Base-by-base conservation (phyloP, 2,329 filamentous ascomycete genomes). In the Cordyceps sp. region DNA sequence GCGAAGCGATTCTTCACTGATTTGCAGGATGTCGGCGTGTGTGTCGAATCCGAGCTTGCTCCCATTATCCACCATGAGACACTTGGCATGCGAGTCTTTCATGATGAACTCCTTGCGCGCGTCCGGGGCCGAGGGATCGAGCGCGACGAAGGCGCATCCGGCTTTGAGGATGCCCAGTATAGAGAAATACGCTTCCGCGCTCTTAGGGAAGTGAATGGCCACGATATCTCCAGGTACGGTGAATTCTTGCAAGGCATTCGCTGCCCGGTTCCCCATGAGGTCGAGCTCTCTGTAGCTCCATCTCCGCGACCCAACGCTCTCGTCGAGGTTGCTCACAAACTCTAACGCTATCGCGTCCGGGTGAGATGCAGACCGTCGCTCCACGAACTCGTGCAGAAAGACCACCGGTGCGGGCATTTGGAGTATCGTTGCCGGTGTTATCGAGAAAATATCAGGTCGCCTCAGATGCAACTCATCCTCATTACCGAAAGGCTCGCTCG, bases 141-240 rank as follows among this genome's bases (percentile, higher is more conserved):
- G 63, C 0, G 84, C 82, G 13, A 93, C 64, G 49, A 86, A 92
- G 1, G 78, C 71, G 46, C 78, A 86, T 0, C 84, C 84, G 6
- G 78, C 72, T 49, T 93, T 93, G 21, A 92, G 56, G 33, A 90
- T 76, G 1, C 83, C 84, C 2, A 92, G 58, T 25, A 92, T 85
- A 1, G 78, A 69, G 43, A 90, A 82, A 24, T 82, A 86, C 0
- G 83, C 84, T 46, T 88, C 78, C 0, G 84, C 76, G 37, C 78
- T 86, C 47, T 93, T 93, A 34, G 84, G 73, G 44, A 92, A 92
- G 46, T 79, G 84, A 8, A 88, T 65, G 1, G 73, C 82, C 16
- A 93, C 61, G 5, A 86, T 71, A 18, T 46, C 49, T 58, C 80
- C 77, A 0, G 68, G 58, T 0, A 48, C 38, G 1, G 71, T 64